phyloP scores from a whole-genome alignment of 148 eudicot species.

The Chenopodium quinoa region DNA sequence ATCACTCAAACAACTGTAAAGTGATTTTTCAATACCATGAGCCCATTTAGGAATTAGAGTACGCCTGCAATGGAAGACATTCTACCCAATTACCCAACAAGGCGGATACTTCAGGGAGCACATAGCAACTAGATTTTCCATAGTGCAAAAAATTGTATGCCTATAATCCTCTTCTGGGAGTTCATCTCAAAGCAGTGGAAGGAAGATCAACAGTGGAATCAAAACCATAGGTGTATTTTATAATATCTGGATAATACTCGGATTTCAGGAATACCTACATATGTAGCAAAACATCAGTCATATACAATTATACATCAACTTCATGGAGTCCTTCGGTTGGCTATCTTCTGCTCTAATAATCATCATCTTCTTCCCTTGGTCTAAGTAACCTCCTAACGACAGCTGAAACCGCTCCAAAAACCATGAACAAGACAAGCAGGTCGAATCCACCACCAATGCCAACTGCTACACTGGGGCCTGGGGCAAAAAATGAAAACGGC shows the following conservation, averaged over 20 bases:
- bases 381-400: slow-evolving; percentile 51
- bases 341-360: slow-evolving; percentile 23
- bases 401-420: slow-evolving; percentile 62
- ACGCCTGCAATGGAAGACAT: neutral
- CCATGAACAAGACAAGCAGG: slow-evolving; percentile 48
- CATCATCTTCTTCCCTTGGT: slow-evolving; percentile 46
- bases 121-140: neutral
- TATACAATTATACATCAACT: slow-evolving; percentile 18
- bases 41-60: neutral
- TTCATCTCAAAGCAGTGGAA: neutral
- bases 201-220: neutral
- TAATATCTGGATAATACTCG: neutral
- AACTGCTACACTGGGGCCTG: slow-evolving; percentile 77
- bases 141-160: neutral
- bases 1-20: no score
- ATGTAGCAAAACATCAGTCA: slow-evolving; percentile 2
- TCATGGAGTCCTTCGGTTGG: neutral
- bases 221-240: neutral
- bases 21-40: no score
- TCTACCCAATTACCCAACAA: neutral
- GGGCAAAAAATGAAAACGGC: slow-evolving; percentile 85
- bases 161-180: neutral
- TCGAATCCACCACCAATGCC: slow-evolving; percentile 95
- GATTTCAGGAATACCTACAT: slow-evolving; percentile 1
- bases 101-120: neutral